Base-by-base conservation (phyloP, 371 early-diverging fungal genomes). In the Mortierella sp. region DNA sequence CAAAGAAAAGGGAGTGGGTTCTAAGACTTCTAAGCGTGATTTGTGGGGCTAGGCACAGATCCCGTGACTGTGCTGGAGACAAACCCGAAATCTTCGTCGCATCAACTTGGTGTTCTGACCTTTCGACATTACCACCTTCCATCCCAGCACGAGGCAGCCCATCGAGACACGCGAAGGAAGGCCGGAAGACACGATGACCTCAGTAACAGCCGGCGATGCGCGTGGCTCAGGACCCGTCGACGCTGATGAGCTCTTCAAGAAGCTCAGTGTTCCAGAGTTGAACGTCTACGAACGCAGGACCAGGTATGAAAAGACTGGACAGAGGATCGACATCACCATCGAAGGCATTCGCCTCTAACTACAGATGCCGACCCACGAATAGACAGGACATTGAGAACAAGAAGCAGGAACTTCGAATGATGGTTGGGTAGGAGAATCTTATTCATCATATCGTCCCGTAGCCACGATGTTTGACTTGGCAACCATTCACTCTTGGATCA, bases 401-500 rank as follows among this genome's bases (percentile, higher is more conserved):
- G 78, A 91, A 91, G 76, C 87, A 91, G 71, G 93, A 94, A 55
- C 81, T 95, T 22, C 82, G 95, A 13, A 63, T 88, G 47, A 93
- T 94, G 93, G 95, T 95, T 60, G 94, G 95, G 94, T 94, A 88
- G 67, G 85, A 21, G 37, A 28, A 34, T 34, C 34, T 34, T 10
- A 7, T 10, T 4, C 34, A 10, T 10, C 10, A 4, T 7, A 4
- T 34, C 34, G 10, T 10, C 4, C 22, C 44, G 5, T 16, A 9
- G 3, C 44, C 16, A 9, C 44, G 19, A 14, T 16, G 5, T 16
- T 43, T 17, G 44, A 43, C 9, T 9, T 43, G 44, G n/a, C 44
- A 16, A 19, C 5, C 16, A n/a, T 43, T 4, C 4, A 43, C n/a
- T 43, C 19, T 5, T 43, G 44, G 44, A 43, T 5, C 21, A 14